phyloP scores from a whole-genome alignment of 352 stramenopile genomes.

The Phytophthora foliorum region DNA sequence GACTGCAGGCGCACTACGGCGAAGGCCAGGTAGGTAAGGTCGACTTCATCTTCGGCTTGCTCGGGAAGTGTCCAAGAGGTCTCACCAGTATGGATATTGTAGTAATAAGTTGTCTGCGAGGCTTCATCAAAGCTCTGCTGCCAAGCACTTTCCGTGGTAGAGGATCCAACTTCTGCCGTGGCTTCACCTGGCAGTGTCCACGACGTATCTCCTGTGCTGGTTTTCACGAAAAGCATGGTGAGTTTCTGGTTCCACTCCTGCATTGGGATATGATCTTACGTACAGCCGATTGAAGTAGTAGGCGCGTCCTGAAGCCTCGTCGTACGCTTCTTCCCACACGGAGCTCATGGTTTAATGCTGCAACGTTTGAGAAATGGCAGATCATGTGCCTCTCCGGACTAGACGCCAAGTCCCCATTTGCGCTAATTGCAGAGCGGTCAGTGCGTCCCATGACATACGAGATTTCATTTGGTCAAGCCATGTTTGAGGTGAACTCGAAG shows the following conservation, averaged over 20 bases:
- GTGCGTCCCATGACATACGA: background rate
- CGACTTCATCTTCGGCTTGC: constrained; percentile 32
- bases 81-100: constrained; percentile 72
- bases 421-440: background rate
- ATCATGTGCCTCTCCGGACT: constrained; percentile 21
- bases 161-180: constrained; percentile 24
- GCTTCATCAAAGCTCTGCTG: constrained; percentile 70
- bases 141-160: constrained; percentile 43
- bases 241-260: background rate
- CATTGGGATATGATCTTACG: background rate
- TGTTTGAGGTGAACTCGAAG: too few species aligned
- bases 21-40: constrained; percentile 59
- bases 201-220: constrained; percentile 67
- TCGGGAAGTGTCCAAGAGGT: constrained; percentile 71
- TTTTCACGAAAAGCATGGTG: constrained; percentile 2
- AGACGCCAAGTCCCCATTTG: background rate
- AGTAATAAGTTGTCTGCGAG: constrained; percentile 79
- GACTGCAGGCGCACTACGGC: constrained; percentile 62
- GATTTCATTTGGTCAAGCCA: background rate
- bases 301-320: constrained; percentile 40
- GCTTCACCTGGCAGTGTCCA: constrained; percentile 52
- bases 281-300: constrained; percentile 76
- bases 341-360: constrained; percentile 19
- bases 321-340: constrained; percentile 66
- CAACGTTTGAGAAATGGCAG: background rate